A percentile compares a stretch with the other conserved stretches of the same genome.
These are phyloP conservation scores for Bremia lactucae DNA, from an alignment of 352 stramenopile species.

Conservation along the genomic window DNA sequence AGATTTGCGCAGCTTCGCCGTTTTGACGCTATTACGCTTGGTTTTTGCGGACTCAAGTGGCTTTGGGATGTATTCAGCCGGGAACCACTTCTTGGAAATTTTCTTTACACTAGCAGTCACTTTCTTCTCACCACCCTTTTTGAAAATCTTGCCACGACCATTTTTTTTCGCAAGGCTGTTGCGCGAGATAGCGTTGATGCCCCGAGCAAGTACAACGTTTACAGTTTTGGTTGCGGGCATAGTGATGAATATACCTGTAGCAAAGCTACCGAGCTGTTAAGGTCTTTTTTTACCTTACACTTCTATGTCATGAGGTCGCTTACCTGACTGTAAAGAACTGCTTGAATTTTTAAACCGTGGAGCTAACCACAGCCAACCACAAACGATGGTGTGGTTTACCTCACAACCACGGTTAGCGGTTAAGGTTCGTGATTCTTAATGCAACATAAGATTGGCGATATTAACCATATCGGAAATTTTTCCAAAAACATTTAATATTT, in stretches of 20 bases:
- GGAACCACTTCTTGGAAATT: slow-evolving; percentile 66
- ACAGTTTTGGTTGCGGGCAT: slow-evolving; percentile 35
- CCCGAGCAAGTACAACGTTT: slow-evolving; percentile 63
- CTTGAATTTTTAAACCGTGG: not conserved
- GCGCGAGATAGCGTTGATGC: slow-evolving; percentile 68
- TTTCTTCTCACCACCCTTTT: slow-evolving; percentile 62
- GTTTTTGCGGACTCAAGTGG: slow-evolving; percentile 54
- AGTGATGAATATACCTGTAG: slow-evolving; percentile 45
- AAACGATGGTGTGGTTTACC: slow-evolving; percentile 4
- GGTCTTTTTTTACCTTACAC: too few species aligned
- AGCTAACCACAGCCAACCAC: slow-evolving; percentile 20
- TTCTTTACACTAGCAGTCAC: slow-evolving; percentile 30
- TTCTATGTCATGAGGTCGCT: too few species aligned
- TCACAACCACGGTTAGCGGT: not conserved
- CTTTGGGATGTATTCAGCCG: slow-evolving; percentile 56
- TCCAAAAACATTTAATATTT: not conserved
- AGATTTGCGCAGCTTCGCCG: slow-evolving; percentile 89
- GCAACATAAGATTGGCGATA: too few species aligned
- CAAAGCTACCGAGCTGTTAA: too few species aligned
- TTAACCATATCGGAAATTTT: too few species aligned
- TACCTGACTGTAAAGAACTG: slow-evolving; percentile 66
- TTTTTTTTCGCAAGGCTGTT: slow-evolving; percentile 57
- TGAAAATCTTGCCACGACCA: slow-evolving; percentile 44
- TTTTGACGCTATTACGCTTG: slow-evolving; percentile 70
- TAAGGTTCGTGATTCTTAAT: not conserved